A percentile compares a stretch with the other conserved stretches of the same genome.
Conservation (phyloP, 345 rosid species). For the Trapa incisa region DNA sequence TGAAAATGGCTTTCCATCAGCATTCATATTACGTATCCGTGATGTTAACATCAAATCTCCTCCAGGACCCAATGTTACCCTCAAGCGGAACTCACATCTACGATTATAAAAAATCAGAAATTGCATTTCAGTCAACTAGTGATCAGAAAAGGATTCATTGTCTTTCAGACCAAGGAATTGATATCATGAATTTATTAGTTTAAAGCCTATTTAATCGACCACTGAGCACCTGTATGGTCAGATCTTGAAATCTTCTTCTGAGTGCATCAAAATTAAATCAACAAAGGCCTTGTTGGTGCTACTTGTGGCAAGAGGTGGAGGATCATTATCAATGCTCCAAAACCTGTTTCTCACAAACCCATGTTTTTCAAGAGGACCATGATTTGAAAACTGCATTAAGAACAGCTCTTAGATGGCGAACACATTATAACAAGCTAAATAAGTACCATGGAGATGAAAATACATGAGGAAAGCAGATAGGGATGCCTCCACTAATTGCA, state of each 20-base stretch:
- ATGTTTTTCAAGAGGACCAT: constrained; percentile 59
- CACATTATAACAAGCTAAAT: neutral
- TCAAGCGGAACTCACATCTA: constrained; percentile 44
- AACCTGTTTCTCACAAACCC: constrained; percentile 75
- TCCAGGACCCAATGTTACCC: constrained; percentile 41
- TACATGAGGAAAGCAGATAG: constrained; percentile 79
- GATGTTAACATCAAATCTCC: constrained; percentile 57
- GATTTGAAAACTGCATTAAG: constrained; percentile 49
- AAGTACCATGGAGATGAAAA: constrained; percentile 4
- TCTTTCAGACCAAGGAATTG: neutral
- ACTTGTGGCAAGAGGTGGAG: constrained; percentile 43
- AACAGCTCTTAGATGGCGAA: constrained; percentile 4
- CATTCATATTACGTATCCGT: constrained; percentile 41
- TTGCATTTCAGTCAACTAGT: neutral
- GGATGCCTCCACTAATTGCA: constrained; percentile 85
- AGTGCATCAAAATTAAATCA: constrained; percentile 55
- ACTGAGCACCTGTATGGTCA: constrained; percentile 73
- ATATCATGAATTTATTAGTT: neutral
- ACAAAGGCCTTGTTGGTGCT: constrained; percentile 35
- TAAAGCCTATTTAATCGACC: neutral
- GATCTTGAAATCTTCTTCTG: constrained; percentile 54
- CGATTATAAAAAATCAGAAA: neutral
- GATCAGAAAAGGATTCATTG: neutral
- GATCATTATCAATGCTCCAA: constrained; percentile 62
- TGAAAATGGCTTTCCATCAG: constrained; percentile 47